phyloP scores from a whole-genome alignment of 345 rosid species.

The Durio zibethinus region DNA sequence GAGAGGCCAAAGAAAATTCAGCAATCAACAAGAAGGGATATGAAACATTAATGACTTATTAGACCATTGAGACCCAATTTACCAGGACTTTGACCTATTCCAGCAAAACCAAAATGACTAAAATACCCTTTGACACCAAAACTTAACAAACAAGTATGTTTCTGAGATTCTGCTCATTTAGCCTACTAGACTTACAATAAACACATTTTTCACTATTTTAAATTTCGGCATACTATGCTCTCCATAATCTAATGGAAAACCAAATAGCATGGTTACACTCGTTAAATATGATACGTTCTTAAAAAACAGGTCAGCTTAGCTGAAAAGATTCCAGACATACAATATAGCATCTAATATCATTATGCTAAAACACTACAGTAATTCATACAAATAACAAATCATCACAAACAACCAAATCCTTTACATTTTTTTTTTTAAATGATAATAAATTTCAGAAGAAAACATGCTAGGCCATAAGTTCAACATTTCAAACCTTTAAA shows the following conservation, averaged over 20 bases:
- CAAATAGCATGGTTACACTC: background rate
- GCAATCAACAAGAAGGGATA: background rate
- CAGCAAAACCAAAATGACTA: background rate
- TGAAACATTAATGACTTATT: background rate
- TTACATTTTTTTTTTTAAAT: background rate
- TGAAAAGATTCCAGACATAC: no score
- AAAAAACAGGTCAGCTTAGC: background rate
- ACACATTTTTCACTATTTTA: background rate
- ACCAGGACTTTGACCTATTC: background rate
- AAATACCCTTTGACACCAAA: background rate
- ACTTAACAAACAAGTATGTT: background rate
- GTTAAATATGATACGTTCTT: background rate
- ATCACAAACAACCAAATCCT: background rate
- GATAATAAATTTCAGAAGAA: background rate
- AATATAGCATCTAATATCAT: background rate
- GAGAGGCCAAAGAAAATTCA: background rate
- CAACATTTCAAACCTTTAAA: constrained; percentile 42
- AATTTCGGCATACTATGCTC: background rate
- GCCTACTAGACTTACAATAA: background rate
- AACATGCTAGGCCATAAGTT: background rate
- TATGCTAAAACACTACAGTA: background rate
- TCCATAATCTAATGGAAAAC: background rate
- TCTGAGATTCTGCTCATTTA: background rate
- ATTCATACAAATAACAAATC: background rate
- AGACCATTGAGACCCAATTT: background rate